phyloP scores from a whole-genome alignment of 192 early-diverging fungal species.

The Diversispora eburnea region DNA sequence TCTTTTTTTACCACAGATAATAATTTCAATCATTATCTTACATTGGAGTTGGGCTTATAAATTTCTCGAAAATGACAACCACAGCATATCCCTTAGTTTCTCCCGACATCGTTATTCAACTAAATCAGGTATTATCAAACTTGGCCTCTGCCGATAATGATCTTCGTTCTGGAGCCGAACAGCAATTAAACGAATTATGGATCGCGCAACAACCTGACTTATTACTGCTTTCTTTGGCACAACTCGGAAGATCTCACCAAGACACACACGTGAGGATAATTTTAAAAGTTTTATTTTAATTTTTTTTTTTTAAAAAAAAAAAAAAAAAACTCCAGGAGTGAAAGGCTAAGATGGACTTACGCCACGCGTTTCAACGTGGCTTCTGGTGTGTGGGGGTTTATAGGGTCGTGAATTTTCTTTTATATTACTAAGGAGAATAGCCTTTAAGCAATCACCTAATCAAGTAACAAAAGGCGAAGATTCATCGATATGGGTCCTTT shows the following conservation, averaged over 20 bases:
- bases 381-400: constrained; percentile 5
- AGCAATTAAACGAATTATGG: constrained; percentile 54
- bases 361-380: constrained; percentile 4
- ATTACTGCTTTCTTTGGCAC: constrained; percentile 46
- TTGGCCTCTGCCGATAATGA: constrained; percentile 49
- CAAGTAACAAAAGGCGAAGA: constrained; percentile 36
- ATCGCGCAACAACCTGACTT: constrained; percentile 47
- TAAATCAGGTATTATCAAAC: constrained; percentile 43
- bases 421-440: constrained; percentile 53
- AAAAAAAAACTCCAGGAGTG: not conserved
- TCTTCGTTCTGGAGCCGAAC: constrained; percentile 47
- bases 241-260: constrained; percentile 39
- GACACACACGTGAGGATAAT: constrained; percentile 33
- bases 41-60: not conserved
- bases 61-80: constrained; percentile 16
- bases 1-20: no score
- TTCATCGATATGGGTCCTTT: constrained; percentile 62
- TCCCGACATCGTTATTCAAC: constrained; percentile 45
- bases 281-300: not conserved
- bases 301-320: not conserved
- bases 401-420: constrained; percentile 52
- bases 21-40: no score
- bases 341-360: not conserved
- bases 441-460: constrained; percentile 45
- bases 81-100: constrained; percentile 10